These are phyloP conservation scores for Kwoniella dendrophila DNA, from an alignment of 768 basidiomycete species.

Conservation along the genomic window DNA sequence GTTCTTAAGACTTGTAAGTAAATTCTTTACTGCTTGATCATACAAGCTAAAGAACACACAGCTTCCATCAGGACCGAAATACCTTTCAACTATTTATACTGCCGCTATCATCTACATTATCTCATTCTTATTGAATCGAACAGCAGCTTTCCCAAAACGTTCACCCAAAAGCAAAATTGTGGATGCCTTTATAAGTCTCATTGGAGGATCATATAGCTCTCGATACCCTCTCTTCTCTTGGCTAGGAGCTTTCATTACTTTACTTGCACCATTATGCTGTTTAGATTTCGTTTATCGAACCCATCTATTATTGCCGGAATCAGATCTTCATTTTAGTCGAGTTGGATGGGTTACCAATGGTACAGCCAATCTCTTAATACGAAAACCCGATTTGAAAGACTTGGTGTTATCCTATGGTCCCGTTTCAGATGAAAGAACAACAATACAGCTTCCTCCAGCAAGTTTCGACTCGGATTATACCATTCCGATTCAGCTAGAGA, in stretches of 20 bases:
- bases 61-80: conserved; percentile 6
- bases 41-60: not conserved
- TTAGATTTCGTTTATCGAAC: conserved; percentile 5
- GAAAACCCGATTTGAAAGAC: not conserved
- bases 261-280: conserved; percentile 5
- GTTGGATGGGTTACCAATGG: conserved; percentile 9
- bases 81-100: conserved; percentile 9
- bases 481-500: not conserved
- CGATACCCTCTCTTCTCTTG: not conserved
- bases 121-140: not conserved
- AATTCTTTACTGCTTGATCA: not conserved
- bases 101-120: conserved; percentile 5
- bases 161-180: not conserved
- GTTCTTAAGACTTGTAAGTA: conserved; percentile 6
- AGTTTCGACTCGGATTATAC: not conserved
- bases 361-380: not conserved
- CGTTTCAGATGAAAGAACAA: not conserved
- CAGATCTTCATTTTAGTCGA: not conserved
- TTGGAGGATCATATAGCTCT: not conserved
- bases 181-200: not conserved
- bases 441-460: not conserved
- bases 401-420: not conserved
- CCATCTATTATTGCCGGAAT: not conserved
- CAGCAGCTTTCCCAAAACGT: not conserved
- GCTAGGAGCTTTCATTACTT: not conserved